These are phyloP conservation scores for Vaccinium myrtillus DNA, from an alignment of 148 eudicot species.

Conservation along the genomic window DNA sequence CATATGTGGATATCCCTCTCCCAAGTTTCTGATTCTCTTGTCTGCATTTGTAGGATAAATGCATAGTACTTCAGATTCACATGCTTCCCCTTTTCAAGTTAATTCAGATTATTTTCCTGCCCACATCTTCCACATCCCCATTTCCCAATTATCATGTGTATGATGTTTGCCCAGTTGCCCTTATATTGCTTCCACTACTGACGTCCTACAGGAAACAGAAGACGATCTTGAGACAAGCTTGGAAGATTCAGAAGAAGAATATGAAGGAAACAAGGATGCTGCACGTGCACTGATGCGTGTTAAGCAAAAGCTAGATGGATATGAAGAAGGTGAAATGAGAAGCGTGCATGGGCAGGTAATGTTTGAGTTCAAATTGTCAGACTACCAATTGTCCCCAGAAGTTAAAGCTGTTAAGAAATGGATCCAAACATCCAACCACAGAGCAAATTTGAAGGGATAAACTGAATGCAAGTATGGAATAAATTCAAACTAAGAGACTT, in stretches of 20 bases:
- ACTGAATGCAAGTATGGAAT: not conserved
- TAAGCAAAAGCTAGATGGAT: slow-evolving; percentile 95
- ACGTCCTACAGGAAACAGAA: slow-evolving; percentile 57
- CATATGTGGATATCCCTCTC: not conserved
- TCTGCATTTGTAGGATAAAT: not conserved
- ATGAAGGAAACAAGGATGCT: slow-evolving; percentile 98
- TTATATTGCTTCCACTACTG: slow-evolving; percentile 5
- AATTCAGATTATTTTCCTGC: not conserved
- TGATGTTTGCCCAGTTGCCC: not conserved
- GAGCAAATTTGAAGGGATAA: not conserved
- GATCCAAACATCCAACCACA: not conserved
- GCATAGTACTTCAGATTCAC: not conserved
- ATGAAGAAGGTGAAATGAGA: slow-evolving; percentile 99
- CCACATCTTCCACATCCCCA: not conserved
- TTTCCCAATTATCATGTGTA: not conserved
- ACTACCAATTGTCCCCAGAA: not conserved
- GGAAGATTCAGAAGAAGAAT: slow-evolving; percentile 79
- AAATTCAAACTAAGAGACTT: not conserved
- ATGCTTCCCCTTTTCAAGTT: not conserved
- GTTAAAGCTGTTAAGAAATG: not conserved
- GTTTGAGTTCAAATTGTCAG: not conserved
- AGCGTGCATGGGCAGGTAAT: slow-evolving; percentile 95
- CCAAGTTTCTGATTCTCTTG: not conserved
- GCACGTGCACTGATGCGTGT: slow-evolving; percentile 96
- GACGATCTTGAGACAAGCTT: slow-evolving; percentile 71